These are phyloP conservation scores for Cutaneotrichosporon sp. DNA, from an alignment of 1,284 basidiomycete genomes.

Conservation along the genomic window DNA sequence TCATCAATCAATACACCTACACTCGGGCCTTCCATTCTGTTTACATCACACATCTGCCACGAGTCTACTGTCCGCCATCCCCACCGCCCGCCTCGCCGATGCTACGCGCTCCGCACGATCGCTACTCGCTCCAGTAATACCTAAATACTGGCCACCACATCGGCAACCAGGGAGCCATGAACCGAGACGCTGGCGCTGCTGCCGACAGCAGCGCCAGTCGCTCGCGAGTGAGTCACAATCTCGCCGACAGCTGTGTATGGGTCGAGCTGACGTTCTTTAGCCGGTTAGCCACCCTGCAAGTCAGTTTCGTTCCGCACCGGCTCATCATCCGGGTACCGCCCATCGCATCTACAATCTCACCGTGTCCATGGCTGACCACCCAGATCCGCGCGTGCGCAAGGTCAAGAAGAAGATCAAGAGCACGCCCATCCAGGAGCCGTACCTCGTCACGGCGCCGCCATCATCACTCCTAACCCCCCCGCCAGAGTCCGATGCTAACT, in stretches of 20 bases:
- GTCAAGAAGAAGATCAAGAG: conserved; percentile 26
- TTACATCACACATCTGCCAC: no score
- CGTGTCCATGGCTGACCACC: neutral
- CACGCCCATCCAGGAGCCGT: conserved; percentile 33
- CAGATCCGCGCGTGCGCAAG: neutral
- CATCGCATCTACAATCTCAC: neutral
- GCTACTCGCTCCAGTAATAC: no score
- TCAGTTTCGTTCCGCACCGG: no score
- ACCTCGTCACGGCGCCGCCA: conserved; percentile 39
- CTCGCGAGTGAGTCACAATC: neutral
- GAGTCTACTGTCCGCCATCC: no score
- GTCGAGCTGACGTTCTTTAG: neutral
- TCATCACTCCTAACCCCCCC: conserved; percentile 14
- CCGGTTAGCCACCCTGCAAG: neutral
- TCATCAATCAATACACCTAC: no score
- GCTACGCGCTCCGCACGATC: no score
- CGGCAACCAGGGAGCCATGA: neutral
- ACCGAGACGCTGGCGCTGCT: neutral
- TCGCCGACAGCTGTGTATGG: neutral
- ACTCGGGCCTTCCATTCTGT: no score
- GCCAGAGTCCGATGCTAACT: conserved; percentile 1
- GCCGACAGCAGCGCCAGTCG: neutral
- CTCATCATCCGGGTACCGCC: no score
- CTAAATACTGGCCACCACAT: no score
- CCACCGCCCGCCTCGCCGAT: no score